Conservation (phyloP, 345 rosid genomes). For the Geranium rotundifolium region DNA sequence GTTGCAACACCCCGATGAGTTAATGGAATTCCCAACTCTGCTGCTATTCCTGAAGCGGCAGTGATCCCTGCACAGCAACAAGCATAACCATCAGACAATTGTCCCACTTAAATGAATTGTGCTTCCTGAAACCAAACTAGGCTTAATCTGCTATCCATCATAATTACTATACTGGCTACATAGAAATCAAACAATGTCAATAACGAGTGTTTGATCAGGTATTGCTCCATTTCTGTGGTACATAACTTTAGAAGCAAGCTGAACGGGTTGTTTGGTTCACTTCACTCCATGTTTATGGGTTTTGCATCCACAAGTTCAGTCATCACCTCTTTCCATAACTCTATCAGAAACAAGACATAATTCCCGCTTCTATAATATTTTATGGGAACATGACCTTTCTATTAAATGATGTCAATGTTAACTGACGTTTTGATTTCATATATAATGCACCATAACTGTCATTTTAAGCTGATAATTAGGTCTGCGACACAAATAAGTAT, state of each 20-base stretch:
- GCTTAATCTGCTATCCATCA: not conserved
- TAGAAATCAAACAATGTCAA: not conserved
- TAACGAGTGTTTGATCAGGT: not conserved
- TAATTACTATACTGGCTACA: not conserved
- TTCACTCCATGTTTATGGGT: not conserved
- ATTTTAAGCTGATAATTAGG: not conserved
- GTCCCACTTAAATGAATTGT: not conserved
- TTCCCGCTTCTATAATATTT: not conserved
- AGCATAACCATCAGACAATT: constrained; percentile 4
- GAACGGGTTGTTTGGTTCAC: not conserved
- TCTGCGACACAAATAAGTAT: not conserved
- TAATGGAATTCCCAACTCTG: constrained; percentile 88
- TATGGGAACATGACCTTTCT: not conserved
- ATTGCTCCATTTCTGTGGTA: not conserved
- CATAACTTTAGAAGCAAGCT: not conserved
- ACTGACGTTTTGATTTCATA: not conserved
- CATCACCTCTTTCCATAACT: not conserved
- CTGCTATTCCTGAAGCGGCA: constrained; percentile 94
- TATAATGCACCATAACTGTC: not conserved
- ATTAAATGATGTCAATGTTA: no score
- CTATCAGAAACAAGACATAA: not conserved
- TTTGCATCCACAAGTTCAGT: not conserved
- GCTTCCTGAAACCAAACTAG: not conserved
- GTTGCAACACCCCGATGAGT: constrained; percentile 87
- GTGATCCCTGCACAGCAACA: constrained; percentile 60